Base-by-base conservation (phyloP, 192 early-diverging fungal species). In the Piromyces finnis region DNA sequence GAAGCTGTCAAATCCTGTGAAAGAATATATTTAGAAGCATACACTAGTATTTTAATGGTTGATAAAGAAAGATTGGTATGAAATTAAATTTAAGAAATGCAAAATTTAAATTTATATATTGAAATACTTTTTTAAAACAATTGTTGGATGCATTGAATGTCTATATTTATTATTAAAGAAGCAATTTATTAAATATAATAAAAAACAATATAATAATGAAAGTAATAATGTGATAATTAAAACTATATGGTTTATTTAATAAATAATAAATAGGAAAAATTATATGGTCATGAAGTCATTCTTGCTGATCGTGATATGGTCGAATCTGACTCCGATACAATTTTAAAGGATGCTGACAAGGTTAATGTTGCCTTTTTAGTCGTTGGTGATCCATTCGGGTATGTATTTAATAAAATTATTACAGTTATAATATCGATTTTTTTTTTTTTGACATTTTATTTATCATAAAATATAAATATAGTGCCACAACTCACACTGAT, bases 241-340 rank as follows among this genome's bases (percentile, higher is more conserved):
- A n/a, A n/a, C n/a, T n/a, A n/a, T n/a, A n/a, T n/a, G n/a, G n/a
- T n/a, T 32, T 32, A 32, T 32, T 32, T 32, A 6, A 6, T 78
- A 22, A 29, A 59, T 29, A 6, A 15, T 4, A 26, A 29, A 77
- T 80, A 93, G 92, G 95, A 98, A 89, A 90, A 87, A 32, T 96
- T 94, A 80, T 98, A 99, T 84, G 94, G 90, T 35, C 93, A 94
- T 83, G 83, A 88, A 77, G 89, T 99, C 1, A 89, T 91, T 3
- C 80, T 98, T n/a, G 97, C 97, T 3, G 95, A 99, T 84, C 91
- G 97, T 82, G 97, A 99, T 87, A 95, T 96, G 88, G 97, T 99
- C 26, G 97, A 99, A 87, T 92, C 93, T 2, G 91, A 93, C 30
- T 92, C 94, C 35, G 96, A 98, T 82, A 84, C 88, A 11, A 99